Percentiles rank a stretch among this genome's conserved stretches.
phyloP scores from a whole-genome alignment of 805 yeast species.

The Martiniozyma abietophila region DNA sequence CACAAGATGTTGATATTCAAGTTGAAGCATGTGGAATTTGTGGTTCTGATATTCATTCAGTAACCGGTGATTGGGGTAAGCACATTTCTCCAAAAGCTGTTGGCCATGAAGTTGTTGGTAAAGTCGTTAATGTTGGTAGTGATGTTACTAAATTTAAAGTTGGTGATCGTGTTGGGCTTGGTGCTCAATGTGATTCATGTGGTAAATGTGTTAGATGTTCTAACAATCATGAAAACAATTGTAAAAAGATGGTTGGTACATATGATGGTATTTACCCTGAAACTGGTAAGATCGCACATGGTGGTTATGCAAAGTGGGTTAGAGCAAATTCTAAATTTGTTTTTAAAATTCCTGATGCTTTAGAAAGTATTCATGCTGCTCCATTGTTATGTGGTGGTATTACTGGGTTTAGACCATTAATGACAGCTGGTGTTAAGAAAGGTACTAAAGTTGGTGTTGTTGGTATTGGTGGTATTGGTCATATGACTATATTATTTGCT shows the following conservation, averaged over 20 bases:
- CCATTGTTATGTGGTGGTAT: conserved; percentile 52
- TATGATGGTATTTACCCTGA: conserved; percentile 38
- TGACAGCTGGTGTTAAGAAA: conserved; percentile 33
- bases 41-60: conserved; percentile 42
- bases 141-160: conserved; percentile 29
- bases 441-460: conserved; percentile 43
- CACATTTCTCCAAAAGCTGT: conserved; percentile 21
- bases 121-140: conserved; percentile 33
- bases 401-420: conserved; percentile 43
- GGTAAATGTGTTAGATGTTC: conserved; percentile 31
- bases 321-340: conserved; percentile 36
- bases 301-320: conserved; percentile 43
- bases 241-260: conserved; percentile 41
- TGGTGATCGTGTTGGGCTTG: conserved; percentile 45
- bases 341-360: conserved; percentile 38
- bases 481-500: conserved; percentile 40
- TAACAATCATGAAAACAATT: conserved; percentile 35
- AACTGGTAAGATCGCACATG: conserved; percentile 31
- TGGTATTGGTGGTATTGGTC: conserved; percentile 41
- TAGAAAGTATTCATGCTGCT: conserved; percentile 37
- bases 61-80: conserved; percentile 25
- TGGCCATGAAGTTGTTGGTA: conserved; percentile 43
- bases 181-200: conserved; percentile 37
- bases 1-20: conserved; percentile 32
- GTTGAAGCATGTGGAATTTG: conserved; percentile 41